Base-by-base conservation (phyloP, 306 rosid genomes). In the Begonia loranthoides region DNA sequence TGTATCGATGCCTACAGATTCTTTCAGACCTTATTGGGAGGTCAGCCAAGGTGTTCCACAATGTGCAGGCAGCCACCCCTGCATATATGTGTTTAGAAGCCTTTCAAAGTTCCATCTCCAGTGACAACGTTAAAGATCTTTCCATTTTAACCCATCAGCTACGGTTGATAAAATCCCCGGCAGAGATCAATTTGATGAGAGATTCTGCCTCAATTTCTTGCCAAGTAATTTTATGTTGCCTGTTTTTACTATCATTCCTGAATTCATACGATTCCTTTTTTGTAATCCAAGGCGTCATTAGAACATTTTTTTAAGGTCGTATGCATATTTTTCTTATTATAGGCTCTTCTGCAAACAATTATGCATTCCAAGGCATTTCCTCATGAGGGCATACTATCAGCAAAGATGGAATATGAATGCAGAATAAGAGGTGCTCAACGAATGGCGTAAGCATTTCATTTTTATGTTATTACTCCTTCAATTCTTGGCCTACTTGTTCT, bases 261-360 rank as follows among this genome's bases (percentile, higher is more conserved):
- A 19, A 19, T 19, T 19, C 22, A 19, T 19, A 19, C 22, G 22
- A 19, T 19, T 2, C 22, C 22, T 1, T 19, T 28, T 28, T 28
- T 28, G 36, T 28, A 28, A 28, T 28, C 36, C 36, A 4, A 28
- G 36, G 36, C 5, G 34, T 24, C 34, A 24, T 4, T 24, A 24
- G 36, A 28, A 5, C 36, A 28, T 7, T 28, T 28, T 24, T 28
- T 28, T 28, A 28, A 28, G 0, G 36, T 3, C 1, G 36, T 28
- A 28, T 4, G 0, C 36, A 28, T 28, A 28, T 52, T 62, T 66
- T 54, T 69, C 66, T 73, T 67, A 61, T 21, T 50, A 28, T 64
- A 90, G 95, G 94, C 95, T 49, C 95, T 80, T 67, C 55, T 86
- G 79, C 86, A 66, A 73, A 86, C 99, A 36, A 86, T 90, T 90